Conservation (phyloP, 306 rosid genomes). For the Purshia tridentata region DNA sequence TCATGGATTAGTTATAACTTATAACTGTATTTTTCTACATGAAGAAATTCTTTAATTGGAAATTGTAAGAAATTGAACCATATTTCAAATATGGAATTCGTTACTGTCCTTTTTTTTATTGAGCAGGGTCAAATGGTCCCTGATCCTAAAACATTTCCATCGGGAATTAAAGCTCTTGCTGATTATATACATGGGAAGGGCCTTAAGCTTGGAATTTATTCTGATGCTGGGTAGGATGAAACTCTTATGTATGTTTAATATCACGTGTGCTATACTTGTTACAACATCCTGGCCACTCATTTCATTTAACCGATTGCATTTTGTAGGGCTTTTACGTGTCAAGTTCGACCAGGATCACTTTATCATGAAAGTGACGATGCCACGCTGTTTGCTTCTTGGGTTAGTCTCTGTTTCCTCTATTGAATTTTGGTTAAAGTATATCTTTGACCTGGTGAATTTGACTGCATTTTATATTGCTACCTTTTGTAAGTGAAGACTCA, state of each 20-base stretch:
- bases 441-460: slow-evolving; percentile 16
- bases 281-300: slow-evolving; percentile 19
- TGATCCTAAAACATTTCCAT: slow-evolving; percentile 68
- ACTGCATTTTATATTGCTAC: background rate
- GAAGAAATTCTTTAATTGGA: background rate
- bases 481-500: slow-evolving; percentile 12
- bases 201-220: slow-evolving; percentile 91
- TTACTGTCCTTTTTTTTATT: slow-evolving; percentile 34
- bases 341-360: slow-evolving; percentile 96
- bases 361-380: slow-evolving; percentile 81
- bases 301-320: slow-evolving; percentile 32
- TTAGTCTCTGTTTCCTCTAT: slow-evolving; percentile 41
- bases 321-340: slow-evolving; percentile 75
- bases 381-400: slow-evolving; percentile 86
- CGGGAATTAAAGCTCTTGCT: slow-evolving; percentile 90
- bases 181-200: slow-evolving; percentile 84
- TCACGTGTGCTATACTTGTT: slow-evolving; percentile 20
- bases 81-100: slow-evolving; percentile 13
- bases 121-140: slow-evolving; percentile 74
- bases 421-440: slow-evolving; percentile 11
- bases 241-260: slow-evolving; percentile 7
- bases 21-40: background rate
- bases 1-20: background rate
- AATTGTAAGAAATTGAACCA: background rate
- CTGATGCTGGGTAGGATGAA: slow-evolving; percentile 90